Evolutionary conservation across 345 rosid genomes (phyloP).

Genomic region (Eucalyptus rudis): DNA sequence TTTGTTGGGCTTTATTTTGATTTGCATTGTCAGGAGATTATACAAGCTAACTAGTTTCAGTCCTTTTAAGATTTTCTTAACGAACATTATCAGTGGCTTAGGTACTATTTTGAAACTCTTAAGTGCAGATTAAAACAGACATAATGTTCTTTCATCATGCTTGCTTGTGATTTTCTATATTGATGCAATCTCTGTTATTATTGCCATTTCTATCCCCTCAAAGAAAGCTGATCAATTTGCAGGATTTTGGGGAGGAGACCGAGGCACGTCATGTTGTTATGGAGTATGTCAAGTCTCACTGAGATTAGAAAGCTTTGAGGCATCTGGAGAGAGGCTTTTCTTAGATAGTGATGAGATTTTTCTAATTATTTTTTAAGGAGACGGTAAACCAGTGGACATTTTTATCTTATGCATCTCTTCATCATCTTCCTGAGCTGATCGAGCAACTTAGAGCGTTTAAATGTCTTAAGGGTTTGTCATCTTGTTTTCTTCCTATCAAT

Average conservation of each 20-base stretch:
- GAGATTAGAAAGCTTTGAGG: not conserved
- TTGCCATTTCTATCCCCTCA: not conserved
- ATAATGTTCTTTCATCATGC: not conserved
- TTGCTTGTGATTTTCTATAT: not conserved
- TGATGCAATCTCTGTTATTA: not conserved
- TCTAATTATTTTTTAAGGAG: not conserved
- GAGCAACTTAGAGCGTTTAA: not conserved
- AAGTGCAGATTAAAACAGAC: not conserved
- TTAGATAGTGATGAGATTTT: not conserved
- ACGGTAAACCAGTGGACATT: not conserved
- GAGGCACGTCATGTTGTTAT: constrained; percentile 41
- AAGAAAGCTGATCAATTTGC: not conserved
- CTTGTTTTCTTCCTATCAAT: not conserved
- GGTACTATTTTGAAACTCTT: not conserved
- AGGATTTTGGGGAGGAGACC: constrained; percentile 59
- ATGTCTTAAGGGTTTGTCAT: not conserved
- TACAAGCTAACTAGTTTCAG: not conserved
- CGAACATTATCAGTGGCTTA: not conserved
- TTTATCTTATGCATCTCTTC: not conserved
- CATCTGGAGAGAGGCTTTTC: not conserved
- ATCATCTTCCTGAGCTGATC: not conserved
- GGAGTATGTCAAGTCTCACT: constrained; percentile 39
- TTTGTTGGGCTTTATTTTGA: not conserved
- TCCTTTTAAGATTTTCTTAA: not conserved
- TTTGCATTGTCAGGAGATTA: not conserved